Percentiles rank a stretch among this genome's conserved stretches.
phyloP scores from a whole-genome alignment of 208 protist species.

The Crithidia fasciculata region DNA sequence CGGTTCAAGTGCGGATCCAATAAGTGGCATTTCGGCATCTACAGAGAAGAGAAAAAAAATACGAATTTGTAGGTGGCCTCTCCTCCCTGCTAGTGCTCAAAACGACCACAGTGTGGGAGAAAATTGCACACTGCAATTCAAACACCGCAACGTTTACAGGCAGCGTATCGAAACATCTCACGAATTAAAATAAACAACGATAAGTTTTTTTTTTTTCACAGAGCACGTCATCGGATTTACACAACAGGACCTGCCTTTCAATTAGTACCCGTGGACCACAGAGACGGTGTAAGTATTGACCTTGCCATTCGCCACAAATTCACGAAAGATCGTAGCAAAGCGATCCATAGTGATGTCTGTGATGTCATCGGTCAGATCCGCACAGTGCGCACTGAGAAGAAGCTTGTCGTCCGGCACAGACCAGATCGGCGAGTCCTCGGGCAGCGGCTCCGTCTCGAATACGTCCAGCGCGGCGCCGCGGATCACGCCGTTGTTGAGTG shows the following conservation, averaged over 20 bases:
- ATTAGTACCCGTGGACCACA: constrained; percentile 33
- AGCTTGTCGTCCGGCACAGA: constrained; percentile 66
- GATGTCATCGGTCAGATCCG: constrained; percentile 49
- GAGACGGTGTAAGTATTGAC: constrained; percentile 35
- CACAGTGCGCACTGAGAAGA: constrained; percentile 68
- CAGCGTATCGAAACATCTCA: too few species aligned
- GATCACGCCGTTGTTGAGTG: constrained; percentile 62
- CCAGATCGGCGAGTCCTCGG: constrained; percentile 67
- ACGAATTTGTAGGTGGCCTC: neutral
- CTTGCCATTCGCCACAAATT: neutral
- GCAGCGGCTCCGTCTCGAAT: constrained; percentile 78
- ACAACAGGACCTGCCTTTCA: too few species aligned
- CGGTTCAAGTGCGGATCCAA: too few species aligned
- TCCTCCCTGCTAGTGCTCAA: too few species aligned
- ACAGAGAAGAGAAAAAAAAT: neutral
- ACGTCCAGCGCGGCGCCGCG: constrained; percentile 80
- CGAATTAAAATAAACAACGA: too few species aligned
- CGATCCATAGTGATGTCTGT: constrained; percentile 18
- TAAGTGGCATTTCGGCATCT: too few species aligned
- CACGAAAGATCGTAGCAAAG: constrained; percentile 31
- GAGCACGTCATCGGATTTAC: neutral
- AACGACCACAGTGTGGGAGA: neutral
- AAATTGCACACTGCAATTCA: too few species aligned
- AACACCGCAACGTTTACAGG: too few species aligned
- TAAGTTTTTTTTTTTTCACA: neutral